Conservation (phyloP, 495 filamentous ascomycete species). For the Aspergillus wentii region DNA sequence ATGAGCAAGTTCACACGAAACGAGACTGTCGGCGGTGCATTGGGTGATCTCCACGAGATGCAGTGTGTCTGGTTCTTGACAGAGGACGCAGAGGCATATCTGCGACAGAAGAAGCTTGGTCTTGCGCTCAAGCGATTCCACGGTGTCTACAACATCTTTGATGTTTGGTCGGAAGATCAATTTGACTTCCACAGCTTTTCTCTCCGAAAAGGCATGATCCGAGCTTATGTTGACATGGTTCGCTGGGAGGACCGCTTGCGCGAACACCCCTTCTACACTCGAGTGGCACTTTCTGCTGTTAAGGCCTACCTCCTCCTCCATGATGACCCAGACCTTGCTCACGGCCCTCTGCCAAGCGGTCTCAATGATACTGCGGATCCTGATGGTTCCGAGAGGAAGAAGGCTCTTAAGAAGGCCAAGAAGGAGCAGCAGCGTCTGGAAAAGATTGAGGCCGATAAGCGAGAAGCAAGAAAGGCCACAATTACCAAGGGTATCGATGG, state of each 20-base stretch:
- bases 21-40: constrained; percentile 79
- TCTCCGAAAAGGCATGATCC: constrained; percentile 86
- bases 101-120: constrained; percentile 75
- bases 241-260: constrained; percentile 90
- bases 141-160: constrained; percentile 84
- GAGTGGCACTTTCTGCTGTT: constrained; percentile 79
- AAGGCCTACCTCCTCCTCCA: constrained; percentile 74
- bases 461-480: constrained; percentile 52
- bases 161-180: constrained; percentile 96
- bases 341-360: constrained; percentile 48
- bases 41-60: constrained; percentile 95
- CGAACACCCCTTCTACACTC: constrained; percentile 87
- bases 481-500: constrained; percentile 48
- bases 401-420: constrained; percentile 90
- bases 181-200: constrained; percentile 99
- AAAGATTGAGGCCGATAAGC: constrained; percentile 76
- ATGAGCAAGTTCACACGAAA: constrained; percentile 95
- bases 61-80: constrained; percentile 97
- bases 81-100: constrained; percentile 88
- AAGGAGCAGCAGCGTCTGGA: constrained; percentile 84
- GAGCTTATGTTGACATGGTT: constrained; percentile 93
- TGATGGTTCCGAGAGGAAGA: constrained; percentile 75
- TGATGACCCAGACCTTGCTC: constrained; percentile 66
- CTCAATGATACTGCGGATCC: constrained; percentile 52
- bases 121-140: constrained; percentile 90